Evolutionary conservation across 2,329 filamentous ascomycete species (phyloP).

Genomic region (Ascochyta koolunga): DNA sequence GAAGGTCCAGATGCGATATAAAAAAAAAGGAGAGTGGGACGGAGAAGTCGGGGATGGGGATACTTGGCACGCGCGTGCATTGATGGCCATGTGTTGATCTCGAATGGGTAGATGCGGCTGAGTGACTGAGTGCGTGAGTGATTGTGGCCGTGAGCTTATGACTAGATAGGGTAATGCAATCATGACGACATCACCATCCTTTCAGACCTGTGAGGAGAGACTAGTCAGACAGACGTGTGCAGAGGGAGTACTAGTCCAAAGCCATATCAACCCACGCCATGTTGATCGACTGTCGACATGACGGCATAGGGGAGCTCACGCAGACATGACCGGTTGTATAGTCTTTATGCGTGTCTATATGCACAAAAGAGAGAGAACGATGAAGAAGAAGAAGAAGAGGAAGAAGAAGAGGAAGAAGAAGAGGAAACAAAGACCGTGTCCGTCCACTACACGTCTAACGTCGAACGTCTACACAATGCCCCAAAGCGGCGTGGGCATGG

Average conservation of each 20-base stretch:
- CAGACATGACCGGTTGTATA: constrained; percentile 1
- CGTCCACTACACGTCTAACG: too few relatives aligned
- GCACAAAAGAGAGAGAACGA: not conserved
- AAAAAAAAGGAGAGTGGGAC: too few relatives aligned
- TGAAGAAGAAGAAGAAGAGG: not conserved
- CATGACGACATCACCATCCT: constrained; percentile 6
- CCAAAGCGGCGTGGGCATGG: constrained; percentile 46
- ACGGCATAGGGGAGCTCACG: not conserved
- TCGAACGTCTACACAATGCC: constrained; percentile 42
- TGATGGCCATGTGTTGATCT: not conserved
- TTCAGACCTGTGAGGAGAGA: not conserved
- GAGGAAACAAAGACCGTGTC: not conserved
- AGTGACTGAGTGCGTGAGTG: not conserved
- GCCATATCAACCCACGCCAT: too few relatives aligned
- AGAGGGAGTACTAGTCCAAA: too few relatives aligned
- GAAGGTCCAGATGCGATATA: too few relatives aligned
- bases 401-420: not conserved
- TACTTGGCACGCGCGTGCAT: too few relatives aligned
- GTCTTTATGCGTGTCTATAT: constrained; percentile 7
- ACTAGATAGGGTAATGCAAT: constrained; percentile 15
- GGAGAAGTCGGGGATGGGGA: not conserved
- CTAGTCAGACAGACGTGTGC: too few relatives aligned
- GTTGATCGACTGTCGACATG: too few relatives aligned
- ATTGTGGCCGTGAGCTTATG: not conserved
- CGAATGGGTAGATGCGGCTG: not conserved